These are phyloP conservation scores for Neohortaea acidophila DNA, from an alignment of 495 filamentous ascomycete species.

Conservation along the genomic window DNA sequence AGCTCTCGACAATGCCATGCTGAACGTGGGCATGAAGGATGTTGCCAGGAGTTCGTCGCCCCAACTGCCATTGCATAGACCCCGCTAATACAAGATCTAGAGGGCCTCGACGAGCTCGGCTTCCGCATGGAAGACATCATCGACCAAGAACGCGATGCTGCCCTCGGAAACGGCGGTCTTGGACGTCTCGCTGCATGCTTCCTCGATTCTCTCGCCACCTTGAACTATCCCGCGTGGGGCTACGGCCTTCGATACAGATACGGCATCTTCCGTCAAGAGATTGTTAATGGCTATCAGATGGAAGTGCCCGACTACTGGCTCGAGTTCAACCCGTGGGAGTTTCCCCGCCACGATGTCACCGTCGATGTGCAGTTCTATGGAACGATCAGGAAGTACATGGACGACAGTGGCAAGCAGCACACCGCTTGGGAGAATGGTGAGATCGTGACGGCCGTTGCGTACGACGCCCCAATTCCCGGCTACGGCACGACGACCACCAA, in stretches of 20 bases:
- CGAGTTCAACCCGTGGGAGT: slow-evolving; percentile 98
- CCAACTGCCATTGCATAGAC: background rate
- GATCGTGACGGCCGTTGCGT: slow-evolving; percentile 81
- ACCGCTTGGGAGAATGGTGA: slow-evolving; percentile 83
- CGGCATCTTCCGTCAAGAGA: slow-evolving; percentile 99
- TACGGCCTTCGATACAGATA: slow-evolving; percentile 92
- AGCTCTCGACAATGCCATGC: slow-evolving; percentile 94
- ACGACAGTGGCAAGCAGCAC: slow-evolving; percentile 58
- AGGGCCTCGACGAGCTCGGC: slow-evolving; percentile 73
- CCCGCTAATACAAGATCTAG: slow-evolving; percentile 24
- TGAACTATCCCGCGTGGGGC: slow-evolving; percentile 94
- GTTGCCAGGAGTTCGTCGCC: slow-evolving; percentile 38
- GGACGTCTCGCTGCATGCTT: slow-evolving; percentile 93
- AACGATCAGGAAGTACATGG: slow-evolving; percentile 51
- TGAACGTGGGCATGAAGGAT: slow-evolving; percentile 82
- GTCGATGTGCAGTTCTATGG: slow-evolving; percentile 97
- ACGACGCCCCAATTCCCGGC: slow-evolving; percentile 88
- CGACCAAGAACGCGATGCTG: slow-evolving; percentile 87
- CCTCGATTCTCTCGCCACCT: slow-evolving; percentile 81
- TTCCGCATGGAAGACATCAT: slow-evolving; percentile 97
- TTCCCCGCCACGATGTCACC: slow-evolving; percentile 83
- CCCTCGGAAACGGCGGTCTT: slow-evolving; percentile 88
- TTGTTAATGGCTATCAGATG: slow-evolving; percentile 91
- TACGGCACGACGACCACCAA: slow-evolving; percentile 83
- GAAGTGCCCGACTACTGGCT: slow-evolving; percentile 98